Evolutionary conservation across 257 asterid species (phyloP), one percentile per base, ranked within the genome.

Genomic region (Perilla frutescens): DNA sequence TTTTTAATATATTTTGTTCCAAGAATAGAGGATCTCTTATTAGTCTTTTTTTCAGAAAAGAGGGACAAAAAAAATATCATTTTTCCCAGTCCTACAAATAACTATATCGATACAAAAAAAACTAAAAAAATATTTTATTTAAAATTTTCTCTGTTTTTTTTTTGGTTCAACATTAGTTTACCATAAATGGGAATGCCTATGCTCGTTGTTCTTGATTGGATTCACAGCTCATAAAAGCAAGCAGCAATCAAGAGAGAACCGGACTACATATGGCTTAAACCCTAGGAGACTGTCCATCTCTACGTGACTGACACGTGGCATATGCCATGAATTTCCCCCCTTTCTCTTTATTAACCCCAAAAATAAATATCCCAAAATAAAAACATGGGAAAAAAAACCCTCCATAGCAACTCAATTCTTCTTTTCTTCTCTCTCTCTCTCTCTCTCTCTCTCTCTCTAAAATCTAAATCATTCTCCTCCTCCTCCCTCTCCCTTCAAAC

Each of bases 301-400:
- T 81, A 75, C 31, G 5, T 29, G 20, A 5, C 11, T 4, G 87
- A 76, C 96, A 89, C 96, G 92, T 85, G 92, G 82, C 90, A 79
- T 0, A 34, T 44, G 59, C 85, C 89, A 7, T 8, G 50, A 44
- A 65, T 72, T 81, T 74, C 74, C 75, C 49, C 37, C 37, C 10
- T 62, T 20, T 20, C 29, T 15, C 72, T 3, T 29, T 65, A 61
- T 69, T 63, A 54, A 68, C 62, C 47, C 58, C 68, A 43, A 51
- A 49, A 14, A 3, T 11, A 26, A 47, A 47, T n/a, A 13, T 2
- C 1, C 56, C 15, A 12, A 13, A 50, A 50, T 0, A 34, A 34
- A 34, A 34, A 34, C 3, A 1, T 26, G 9, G 14, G 3, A 39
- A 57, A 26, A 26, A 40, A 51, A 41, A 26, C 67, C 72, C 77